Percentiles rank a stretch among this genome's conserved stretches.
Conservation (phyloP, 495 filamentous ascomycete genomes). For the Sordaria brevicollis region DNA sequence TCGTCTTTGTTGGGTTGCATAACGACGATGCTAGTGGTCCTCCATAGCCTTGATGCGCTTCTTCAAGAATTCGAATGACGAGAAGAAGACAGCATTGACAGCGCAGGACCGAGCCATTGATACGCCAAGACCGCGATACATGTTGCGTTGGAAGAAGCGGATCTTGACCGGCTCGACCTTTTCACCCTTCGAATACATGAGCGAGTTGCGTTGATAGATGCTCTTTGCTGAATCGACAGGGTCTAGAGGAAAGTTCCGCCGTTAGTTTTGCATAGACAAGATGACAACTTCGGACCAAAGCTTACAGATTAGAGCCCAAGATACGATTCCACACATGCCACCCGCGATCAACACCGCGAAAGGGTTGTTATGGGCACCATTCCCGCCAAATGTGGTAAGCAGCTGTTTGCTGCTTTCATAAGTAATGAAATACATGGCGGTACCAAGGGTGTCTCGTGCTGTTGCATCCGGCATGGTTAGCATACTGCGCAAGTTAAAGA, state of each 20-base stretch:
- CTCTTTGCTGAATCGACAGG: constrained; percentile 78
- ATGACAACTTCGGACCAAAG: not conserved
- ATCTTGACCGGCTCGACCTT: constrained; percentile 54
- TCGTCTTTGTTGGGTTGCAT: not conserved
- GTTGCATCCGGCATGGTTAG: not conserved
- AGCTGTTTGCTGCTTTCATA: constrained; percentile 87
- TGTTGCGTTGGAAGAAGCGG: constrained; percentile 57
- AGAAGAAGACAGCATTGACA: constrained; percentile 73
- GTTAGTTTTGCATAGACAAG: not conserved
- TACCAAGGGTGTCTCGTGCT: constrained; percentile 82
- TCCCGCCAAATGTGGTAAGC: constrained; percentile 60
- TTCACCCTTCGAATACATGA: constrained; percentile 52
- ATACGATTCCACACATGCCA: constrained; percentile 68
- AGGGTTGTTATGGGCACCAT: constrained; percentile 56
- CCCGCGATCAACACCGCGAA: constrained; percentile 64
- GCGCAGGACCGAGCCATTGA: constrained; percentile 66
- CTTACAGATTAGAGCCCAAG: constrained; percentile 66
- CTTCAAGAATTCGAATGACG: constrained; percentile 67
- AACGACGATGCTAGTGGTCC: constrained; percentile 10
- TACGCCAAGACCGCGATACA: constrained; percentile 70
- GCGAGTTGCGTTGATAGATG: constrained; percentile 70
- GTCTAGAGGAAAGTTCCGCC: constrained; percentile 26
- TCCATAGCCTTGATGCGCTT: constrained; percentile 53
- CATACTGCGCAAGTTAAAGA: not conserved
- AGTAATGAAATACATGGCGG: constrained; percentile 81